Base-by-base conservation (phyloP, 2,329 filamentous ascomycete genomes). In the Penicillium sp. region DNA sequence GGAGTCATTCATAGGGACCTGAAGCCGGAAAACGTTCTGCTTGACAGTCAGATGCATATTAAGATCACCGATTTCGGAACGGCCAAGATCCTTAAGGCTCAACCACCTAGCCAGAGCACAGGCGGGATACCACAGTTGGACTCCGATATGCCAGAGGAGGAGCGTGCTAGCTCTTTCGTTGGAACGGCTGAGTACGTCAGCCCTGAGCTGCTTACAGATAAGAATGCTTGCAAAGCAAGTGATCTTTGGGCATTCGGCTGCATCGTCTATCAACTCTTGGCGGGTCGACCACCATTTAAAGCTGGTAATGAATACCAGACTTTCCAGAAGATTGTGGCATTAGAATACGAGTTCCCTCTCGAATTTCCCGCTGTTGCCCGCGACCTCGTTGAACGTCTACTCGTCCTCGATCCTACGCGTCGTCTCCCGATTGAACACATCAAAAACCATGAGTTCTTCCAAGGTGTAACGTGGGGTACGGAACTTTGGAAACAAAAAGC, bases 51-150 rank as follows among this genome's bases (percentile, higher is more conserved):
- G 72, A 96, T 97, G 91, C 92, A 98, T 72, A 90, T 98, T 79
- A 99, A 99, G 76, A 97, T 99, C 67, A 99, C 95, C 7, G 95
- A 99, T 78, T 99, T 99, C 74, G 95, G 95, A 47, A 99, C 95
- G 0, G 95, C 95, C n/a, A 98, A 97, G 76, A 87, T 99, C 65
- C 82, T 99, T 50, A 89, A 90, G 55, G 75, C 79, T 41, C 73
- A 77, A 17, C 78, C 83, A 85, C 67, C 84, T 81, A 67, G 76
- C 45, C 73, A 75, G 56, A 76, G 69, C 67, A 71, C 80, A 79
- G 76, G 77, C 78, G 71, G 77, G 78, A 83, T 74, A 72, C 83
- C 60, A 54, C 70, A 64, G 15, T 65, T 84, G 7, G 81, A 85
- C 67, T 81, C 84, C 21, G 85, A 88, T 60, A 82, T 81, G 35